Conservation (phyloP, 2,329 filamentous ascomycete species). For the Colletotrichum somersetense region DNA sequence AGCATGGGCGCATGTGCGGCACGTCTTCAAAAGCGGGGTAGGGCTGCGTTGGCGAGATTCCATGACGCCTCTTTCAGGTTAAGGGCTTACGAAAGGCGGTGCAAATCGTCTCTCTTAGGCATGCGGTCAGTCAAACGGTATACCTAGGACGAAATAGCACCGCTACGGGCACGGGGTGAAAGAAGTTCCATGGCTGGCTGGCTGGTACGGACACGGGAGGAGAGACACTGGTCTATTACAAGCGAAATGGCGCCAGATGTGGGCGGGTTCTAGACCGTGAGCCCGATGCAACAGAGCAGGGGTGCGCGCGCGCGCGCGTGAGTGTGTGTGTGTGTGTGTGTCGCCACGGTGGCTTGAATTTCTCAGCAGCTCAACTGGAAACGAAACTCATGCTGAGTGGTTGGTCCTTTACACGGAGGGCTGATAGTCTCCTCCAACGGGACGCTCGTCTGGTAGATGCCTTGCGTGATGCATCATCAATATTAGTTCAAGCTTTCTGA, state of each 20-base stretch:
- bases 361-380: constrained; percentile 1
- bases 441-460: background rate
- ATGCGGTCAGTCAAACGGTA: constrained; percentile 10
- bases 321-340: too few relatives aligned
- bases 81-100: constrained; percentile 1
- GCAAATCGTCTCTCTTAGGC: background rate
- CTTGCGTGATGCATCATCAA: background rate
- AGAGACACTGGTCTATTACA: constrained; percentile 13
- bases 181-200: background rate
- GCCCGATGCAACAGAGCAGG: constrained; percentile 13
- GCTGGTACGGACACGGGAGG: constrained; percentile 30
- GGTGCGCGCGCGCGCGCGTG: background rate
- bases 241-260: constrained; percentile 19
- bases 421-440: background rate
- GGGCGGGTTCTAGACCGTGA: constrained; percentile 6
- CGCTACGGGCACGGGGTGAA: constrained; percentile 31
- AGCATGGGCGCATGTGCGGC: constrained; percentile 52
- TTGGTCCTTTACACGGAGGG: background rate
- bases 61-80: constrained; percentile 9
- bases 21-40: constrained; percentile 47
- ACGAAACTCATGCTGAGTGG: background rate
- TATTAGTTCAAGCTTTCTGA: background rate
- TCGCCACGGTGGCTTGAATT: constrained; percentile 25
- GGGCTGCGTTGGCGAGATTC: constrained; percentile 35
- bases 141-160: background rate